Base-by-base conservation (phyloP, 2,329 filamentous ascomycete genomes). In the Ascocoryne sarcoides region DNA sequence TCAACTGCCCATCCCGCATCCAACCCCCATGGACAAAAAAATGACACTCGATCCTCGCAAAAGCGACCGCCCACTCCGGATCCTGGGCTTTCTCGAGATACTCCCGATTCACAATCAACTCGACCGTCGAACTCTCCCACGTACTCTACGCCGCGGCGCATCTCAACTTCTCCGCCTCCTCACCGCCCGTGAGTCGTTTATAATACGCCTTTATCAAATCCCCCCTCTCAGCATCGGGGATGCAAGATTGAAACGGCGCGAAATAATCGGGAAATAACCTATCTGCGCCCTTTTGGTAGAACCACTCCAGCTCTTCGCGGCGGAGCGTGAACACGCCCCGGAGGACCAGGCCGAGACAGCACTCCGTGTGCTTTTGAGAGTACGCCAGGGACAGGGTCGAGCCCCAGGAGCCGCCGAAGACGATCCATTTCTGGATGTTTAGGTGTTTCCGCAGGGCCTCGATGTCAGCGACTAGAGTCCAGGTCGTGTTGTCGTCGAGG, bases 321-420 rank as follows among this genome's bases (percentile, higher is more conserved):
- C 59, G 51, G 18, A 62, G 48, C 0, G 59, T 56, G 46, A 69
- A 69, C 23, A 69, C 60, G 2, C 67, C 67, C 12, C 65, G 58
- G 4, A 69, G 51, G 9, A 68, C 59, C 4, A 70, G 47, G 7
- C 60, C 60, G 2, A 61, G 47, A 10, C 65, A 61, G 10, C 49
- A 49, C 0, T 60, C 53, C 1, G 67, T 62, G 26, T 69, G 60
- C 1, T 59, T 58, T 46, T 70, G 61, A 1, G 67, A 55, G 48
- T 70, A 70, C 17, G 63, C 57, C 1, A 70, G 54, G 0, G 65
- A 54, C 12, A 70, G 58, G 0, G 66, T 66, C 3, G 63, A 65
- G 23, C 67, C 67, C 67, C 67, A 70, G 1, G 66, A 69, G 2
- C 67, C 66, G 29, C 68, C 68, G 44, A 69, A 71, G 3, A 70